Evolutionary conservation across 2,329 filamentous ascomycete genomes (phyloP).

Genomic region (Neoarthrinium moseri): DNA sequence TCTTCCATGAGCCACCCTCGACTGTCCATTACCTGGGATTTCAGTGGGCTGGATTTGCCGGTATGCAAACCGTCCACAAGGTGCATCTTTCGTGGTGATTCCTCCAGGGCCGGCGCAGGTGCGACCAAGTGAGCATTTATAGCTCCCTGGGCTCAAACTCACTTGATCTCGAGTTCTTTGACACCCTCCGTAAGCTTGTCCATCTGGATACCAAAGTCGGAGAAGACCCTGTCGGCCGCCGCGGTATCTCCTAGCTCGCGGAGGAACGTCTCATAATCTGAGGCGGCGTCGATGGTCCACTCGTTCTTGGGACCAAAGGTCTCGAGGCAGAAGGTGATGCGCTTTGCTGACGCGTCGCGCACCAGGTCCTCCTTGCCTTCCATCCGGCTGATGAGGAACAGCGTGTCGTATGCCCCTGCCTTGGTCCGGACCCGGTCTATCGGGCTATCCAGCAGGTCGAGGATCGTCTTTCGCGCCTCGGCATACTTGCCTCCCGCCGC

Average conservation of each 20-base stretch:
- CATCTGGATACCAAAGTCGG: constrained; percentile 1
- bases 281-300: constrained; percentile 4
- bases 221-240: not conserved
- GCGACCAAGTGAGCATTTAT: no score
- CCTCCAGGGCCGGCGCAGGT: no score
- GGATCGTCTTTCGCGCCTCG: constrained; percentile 1
- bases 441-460: not conserved
- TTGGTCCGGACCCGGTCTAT: not conserved
- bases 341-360: constrained; percentile 2
- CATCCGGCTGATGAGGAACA: constrained; percentile 2
- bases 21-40: no score
- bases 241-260: constrained; percentile 2
- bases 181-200: constrained; percentile 2
- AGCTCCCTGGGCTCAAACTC: not conserved
- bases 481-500: not conserved
- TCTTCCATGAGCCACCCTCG: no score
- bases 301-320: constrained; percentile 4
- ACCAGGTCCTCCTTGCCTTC: constrained; percentile 1
- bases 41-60: no score
- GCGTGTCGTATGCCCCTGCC: constrained; percentile 1
- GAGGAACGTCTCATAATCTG: constrained; percentile 4
- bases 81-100: no score
- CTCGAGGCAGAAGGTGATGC: constrained; percentile 3
- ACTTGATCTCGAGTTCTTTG: constrained; percentile 1
- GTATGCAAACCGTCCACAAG: no score